Conservation (phyloP, 768 basidiomycete genomes). For the Kwoniella sp. region DNA sequence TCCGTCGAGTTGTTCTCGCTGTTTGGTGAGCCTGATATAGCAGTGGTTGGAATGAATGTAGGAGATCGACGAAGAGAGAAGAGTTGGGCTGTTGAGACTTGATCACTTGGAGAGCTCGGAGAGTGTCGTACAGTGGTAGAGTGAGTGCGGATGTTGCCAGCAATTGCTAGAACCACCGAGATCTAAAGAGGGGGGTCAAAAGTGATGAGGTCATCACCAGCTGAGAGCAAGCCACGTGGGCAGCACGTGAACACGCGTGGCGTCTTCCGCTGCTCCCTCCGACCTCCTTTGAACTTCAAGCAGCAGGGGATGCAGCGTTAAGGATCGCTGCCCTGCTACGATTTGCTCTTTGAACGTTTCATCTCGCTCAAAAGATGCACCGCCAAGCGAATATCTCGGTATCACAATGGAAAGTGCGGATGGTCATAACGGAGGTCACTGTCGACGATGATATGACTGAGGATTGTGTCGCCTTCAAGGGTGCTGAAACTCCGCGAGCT, state of each 20-base stretch:
- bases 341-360: neutral
- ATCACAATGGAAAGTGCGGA: neutral
- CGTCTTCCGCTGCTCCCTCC: neutral
- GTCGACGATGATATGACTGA: neutral
- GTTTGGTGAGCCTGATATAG: too few species aligned
- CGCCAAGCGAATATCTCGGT: neutral
- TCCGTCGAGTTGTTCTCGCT: too few species aligned
- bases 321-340: too few species aligned
- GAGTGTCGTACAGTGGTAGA: too few species aligned
- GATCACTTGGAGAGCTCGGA: too few species aligned
- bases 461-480: neutral
- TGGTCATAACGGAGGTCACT: neutral
- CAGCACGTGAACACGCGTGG: neutral
- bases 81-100: too few species aligned
- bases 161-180: conserved; percentile 5
- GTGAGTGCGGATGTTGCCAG: neutral
- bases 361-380: neutral
- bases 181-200: neutral
- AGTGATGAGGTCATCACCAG: neutral
- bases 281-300: neutral
- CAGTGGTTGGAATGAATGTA: too few species aligned
- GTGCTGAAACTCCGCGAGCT: too few species aligned
- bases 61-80: neutral
- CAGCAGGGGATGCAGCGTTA: too few species aligned
- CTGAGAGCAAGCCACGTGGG: too few species aligned